Conservation (phyloP, 2,329 filamentous ascomycete genomes). For the Colletotrichum liriopes region DNA sequence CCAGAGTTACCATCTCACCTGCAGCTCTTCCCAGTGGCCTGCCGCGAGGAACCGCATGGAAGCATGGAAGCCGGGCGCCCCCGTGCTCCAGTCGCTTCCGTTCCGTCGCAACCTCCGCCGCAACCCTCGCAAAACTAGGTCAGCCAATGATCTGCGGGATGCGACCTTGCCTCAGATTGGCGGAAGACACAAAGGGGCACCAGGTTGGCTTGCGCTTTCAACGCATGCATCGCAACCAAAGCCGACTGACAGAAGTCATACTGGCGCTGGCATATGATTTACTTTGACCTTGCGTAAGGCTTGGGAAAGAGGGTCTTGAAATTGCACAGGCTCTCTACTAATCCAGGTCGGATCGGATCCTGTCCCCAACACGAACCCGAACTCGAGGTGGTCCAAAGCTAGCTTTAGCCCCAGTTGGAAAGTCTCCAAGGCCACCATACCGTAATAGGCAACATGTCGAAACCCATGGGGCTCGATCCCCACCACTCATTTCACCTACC, state of each 20-base stretch:
- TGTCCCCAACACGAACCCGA: constrained; percentile 33
- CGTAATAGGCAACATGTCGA: neutral
- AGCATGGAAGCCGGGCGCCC: neutral
- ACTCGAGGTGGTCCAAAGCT: constrained; percentile 14
- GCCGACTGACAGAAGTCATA: neutral
- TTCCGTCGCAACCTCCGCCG: no score
- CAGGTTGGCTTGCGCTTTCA: neutral
- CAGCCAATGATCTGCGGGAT: neutral
- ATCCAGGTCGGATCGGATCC: neutral
- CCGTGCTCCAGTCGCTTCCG: neutral
- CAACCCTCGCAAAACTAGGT: neutral
- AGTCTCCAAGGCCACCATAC: neutral
- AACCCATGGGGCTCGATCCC: neutral
- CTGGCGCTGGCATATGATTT: no score
- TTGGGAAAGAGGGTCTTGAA: neutral
- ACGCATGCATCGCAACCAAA: neutral
- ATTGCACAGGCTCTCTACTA: neutral
- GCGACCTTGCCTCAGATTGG: neutral
- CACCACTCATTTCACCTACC: constrained; percentile 8
- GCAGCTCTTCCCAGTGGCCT: neutral
- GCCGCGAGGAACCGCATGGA: neutral
- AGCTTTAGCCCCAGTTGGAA: neutral
- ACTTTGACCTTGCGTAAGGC: neutral
- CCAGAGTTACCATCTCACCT: neutral
- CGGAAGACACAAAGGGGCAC: neutral